These are phyloP conservation scores for Closterium sp. DNA, from an alignment of 139 green algal species.

Conservation along the genomic window DNA sequence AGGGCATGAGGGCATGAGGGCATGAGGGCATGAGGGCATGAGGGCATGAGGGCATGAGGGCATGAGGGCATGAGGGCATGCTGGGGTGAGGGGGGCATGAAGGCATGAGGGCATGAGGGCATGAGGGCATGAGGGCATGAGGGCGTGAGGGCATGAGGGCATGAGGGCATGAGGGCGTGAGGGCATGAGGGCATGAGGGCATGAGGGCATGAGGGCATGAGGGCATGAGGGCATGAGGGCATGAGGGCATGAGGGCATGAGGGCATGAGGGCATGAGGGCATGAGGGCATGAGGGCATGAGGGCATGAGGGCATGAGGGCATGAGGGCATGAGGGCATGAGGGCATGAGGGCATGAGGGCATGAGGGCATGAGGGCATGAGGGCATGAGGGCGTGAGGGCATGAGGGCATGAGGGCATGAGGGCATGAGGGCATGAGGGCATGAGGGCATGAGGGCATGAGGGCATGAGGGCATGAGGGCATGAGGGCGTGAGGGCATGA, in stretches of 20 bases:
- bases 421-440: not conserved
- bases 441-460: too few species aligned
- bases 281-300: too few species aligned
- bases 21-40: constrained; percentile 5
- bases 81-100: too few species aligned
- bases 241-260: not conserved
- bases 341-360: too few species aligned
- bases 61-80: too few species aligned
- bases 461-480: not conserved
- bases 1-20: constrained; percentile 5
- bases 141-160: not conserved
- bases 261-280: not conserved
- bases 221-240: not conserved
- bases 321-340: too few species aligned
- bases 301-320: too few species aligned
- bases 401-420: not conserved
- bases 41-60: not conserved
- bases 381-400: too few species aligned
- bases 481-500: not conserved
- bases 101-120: too few species aligned
- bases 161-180: not conserved
- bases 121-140: too few species aligned
- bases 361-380: too few species aligned
- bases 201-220: not conserved
- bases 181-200: not conserved